These are phyloP conservation scores for Sodiomyces alkalinus DNA, from an alignment of 2,329 filamentous ascomycete species.

Conservation along the genomic window DNA sequence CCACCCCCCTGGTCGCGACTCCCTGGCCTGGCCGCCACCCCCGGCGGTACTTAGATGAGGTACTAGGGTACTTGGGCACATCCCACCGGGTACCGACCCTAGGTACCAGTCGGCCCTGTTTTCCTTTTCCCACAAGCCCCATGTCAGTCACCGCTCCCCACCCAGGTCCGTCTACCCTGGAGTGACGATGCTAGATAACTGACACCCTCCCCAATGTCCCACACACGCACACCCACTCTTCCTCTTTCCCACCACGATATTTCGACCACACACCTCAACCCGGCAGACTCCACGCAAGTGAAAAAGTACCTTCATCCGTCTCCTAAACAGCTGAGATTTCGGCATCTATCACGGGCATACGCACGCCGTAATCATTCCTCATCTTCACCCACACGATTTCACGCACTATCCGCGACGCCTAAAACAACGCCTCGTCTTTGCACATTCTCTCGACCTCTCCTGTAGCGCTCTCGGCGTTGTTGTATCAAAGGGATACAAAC, in stretches of 20 bases:
- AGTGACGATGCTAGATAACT: no score
- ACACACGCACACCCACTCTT: constrained; percentile 2
- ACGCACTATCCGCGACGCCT: no score
- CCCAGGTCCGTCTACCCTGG: constrained; percentile 1
- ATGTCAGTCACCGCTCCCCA: constrained; percentile 1
- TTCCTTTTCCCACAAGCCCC: constrained; percentile 3
- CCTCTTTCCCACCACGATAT: constrained; percentile 3
- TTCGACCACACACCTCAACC: constrained; percentile 6
- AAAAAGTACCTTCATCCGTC: no score
- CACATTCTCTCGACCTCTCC: constrained; percentile 2
- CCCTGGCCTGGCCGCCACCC: constrained; percentile 1
- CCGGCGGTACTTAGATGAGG: constrained; percentile 3
- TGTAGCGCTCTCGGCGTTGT: background rate
- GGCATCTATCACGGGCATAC: no score
- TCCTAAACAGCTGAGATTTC: no score
- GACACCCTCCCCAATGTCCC: background rate
- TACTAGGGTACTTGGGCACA: constrained; percentile 3
- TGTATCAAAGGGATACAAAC: background rate
- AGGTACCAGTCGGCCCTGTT: constrained; percentile 4
- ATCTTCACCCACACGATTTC: no score
- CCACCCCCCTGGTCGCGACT: constrained; percentile 1
- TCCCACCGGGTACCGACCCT: no score
- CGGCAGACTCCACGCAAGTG: no score
- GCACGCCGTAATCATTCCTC: no score
- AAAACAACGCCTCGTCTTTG: no score